A percentile compares a stretch with the other conserved stretches of the same genome.
These are phyloP conservation scores for Auxenochlorella pyrenoidosa DNA, from an alignment of 139 green algal species.

Conservation along the genomic window DNA sequence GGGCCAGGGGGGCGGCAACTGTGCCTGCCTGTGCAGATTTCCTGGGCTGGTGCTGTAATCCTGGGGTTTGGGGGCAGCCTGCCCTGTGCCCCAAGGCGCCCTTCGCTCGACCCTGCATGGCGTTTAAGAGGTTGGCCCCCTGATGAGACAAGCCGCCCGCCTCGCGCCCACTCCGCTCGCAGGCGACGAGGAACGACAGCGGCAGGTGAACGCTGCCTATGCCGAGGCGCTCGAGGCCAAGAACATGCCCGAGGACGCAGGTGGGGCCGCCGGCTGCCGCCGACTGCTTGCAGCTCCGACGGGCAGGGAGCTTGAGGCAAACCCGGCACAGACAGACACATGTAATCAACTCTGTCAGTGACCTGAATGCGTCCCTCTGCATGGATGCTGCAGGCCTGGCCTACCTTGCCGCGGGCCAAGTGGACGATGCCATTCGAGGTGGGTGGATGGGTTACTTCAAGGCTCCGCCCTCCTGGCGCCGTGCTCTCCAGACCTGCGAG, in stretches of 20 bases:
- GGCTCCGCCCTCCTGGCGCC: neutral
- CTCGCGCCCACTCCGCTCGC: neutral
- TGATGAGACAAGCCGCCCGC: no score
- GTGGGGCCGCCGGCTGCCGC: neutral
- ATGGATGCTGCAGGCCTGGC: conserved; percentile 59
- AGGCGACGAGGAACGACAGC: conserved; percentile 15
- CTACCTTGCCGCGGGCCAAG: conserved; percentile 67
- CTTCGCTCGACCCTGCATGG: neutral
- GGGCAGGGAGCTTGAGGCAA: neutral
- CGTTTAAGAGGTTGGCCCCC: no score
- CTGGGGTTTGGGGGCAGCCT: no score
- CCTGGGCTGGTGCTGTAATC: no score
- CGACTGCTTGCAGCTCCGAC: no score
- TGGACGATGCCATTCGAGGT: conserved; percentile 58
- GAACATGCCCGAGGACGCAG: conserved; percentile 66
- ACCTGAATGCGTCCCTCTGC: neutral
- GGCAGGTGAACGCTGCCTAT: conserved; percentile 54
- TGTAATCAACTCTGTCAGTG: no score
- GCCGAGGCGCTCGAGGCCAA: conserved; percentile 57
- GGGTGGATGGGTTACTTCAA: neutral
- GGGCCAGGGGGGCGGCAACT: no score
- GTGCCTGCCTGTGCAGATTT: no score
- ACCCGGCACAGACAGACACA: no score
- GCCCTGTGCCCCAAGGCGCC: no score
- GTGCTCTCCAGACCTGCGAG: no score